A percentile compares a stretch with the other conserved stretches of the same genome.
Evolutionary conservation across 2,329 filamentous ascomycete species (phyloP).

Genomic region (Sarocladium brachiariae): DNA sequence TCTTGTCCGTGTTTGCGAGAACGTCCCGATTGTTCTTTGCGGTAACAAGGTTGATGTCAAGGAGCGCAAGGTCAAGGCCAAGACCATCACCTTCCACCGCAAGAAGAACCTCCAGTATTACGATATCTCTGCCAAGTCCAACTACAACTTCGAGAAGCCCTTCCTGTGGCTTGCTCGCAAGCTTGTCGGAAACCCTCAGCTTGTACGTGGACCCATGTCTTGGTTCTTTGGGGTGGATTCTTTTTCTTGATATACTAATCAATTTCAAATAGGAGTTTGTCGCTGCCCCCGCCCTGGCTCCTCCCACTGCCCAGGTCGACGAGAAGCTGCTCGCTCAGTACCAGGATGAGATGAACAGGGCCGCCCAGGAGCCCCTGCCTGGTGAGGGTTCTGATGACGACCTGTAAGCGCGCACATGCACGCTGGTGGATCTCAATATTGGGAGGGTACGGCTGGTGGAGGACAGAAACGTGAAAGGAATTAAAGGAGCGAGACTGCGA

Average conservation of each 20-base stretch:
- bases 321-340: conserved; percentile 74
- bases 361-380: conserved; percentile 77
- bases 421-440: conserved; percentile 4
- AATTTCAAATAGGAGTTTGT: conserved; percentile 71
- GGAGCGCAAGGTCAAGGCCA: conserved; percentile 99
- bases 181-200: conserved; percentile 80
- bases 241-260: conserved; percentile 20
- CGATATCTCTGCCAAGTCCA: conserved; percentile 99
- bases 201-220: too few species aligned
- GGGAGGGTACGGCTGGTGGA: conserved; percentile 13
- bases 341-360: conserved; percentile 80
- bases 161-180: conserved; percentile 99
- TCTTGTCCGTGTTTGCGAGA: conserved; percentile 97
- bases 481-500: conserved; percentile 10
- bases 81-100: conserved; percentile 99
- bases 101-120: conserved; percentile 99
- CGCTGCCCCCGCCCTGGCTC: conserved; percentile 87
- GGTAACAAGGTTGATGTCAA: conserved; percentile 99
- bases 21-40: conserved; percentile 95
- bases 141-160: conserved; percentile 99
- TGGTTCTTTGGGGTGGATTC: too few species aligned
- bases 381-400: conserved; percentile 83
- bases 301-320: conserved; percentile 87
- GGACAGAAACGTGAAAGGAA: conserved; percentile 16
- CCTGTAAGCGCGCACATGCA: conserved; percentile 37